Evolutionary conservation across 495 filamentous ascomycete species (phyloP), one percentile per base, ranked within the genome.

Genomic region (Daldinia bambusicola): DNA sequence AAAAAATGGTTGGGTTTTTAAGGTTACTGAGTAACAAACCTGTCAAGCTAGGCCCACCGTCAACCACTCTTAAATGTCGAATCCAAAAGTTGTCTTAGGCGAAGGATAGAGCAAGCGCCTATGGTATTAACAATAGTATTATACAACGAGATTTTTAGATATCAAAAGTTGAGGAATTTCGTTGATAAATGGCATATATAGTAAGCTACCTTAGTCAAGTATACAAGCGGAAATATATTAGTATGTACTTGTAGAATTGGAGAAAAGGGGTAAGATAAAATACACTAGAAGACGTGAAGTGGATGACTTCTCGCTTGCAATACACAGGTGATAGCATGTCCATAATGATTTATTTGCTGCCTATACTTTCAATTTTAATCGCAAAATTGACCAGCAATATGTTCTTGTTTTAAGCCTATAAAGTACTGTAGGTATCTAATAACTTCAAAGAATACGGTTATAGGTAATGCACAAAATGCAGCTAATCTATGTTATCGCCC

Each of bases 401-500:
- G 12, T 22, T 8, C 9, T 4, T 14, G 22, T 5, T 2, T 48
- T 9, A 10, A 12, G 22, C 10, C 18, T 22, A 48, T 22, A 8
- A 18, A 7, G 10, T 48, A 48, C 18, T 8, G 22, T 0, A 26
- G 26, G 26, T 26, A 26, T 10, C 43, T 4, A 12, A 12, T 5
- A 4, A 22, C 20, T 20, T 13, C 43, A 0, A 13, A 8, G 16
- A 26, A 26, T 26, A 26, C 26, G 26, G 26, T 26, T 26, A 26
- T 1, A n/a, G n/a, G n/a, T n/a, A 26, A 26, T 26, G 26, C 8
- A 4, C 20, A 32, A 16, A 53, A 32, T 53, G 13, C 1, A 6
- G 6, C 32, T 64, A 66, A 18, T 66, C 53, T 32, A 71, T 36
- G 0, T 43, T 34, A 3, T 59, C 34, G 2, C 32, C 12, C 10